phyloP scores from a whole-genome alignment of 495 filamentous ascomycete species.

The Penicillium tannophilum region DNA sequence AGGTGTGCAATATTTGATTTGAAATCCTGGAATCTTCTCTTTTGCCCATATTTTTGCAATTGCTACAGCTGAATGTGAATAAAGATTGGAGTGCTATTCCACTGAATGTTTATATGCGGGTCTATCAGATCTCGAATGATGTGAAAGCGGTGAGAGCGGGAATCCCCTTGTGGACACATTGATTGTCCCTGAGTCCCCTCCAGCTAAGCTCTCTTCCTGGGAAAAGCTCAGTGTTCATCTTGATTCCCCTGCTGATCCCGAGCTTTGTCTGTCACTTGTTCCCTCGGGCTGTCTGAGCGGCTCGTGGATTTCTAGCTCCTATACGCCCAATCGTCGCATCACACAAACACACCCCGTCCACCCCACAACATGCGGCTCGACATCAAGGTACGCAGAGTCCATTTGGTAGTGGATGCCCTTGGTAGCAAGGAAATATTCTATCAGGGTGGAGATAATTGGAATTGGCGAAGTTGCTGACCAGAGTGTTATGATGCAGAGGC shows the following conservation, averaged over 20 bases:
- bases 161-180: constrained; percentile 54
- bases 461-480: constrained; percentile 23
- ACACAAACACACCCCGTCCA: constrained; percentile 38
- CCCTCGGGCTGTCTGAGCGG: constrained; percentile 42
- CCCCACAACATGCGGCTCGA: constrained; percentile 80
- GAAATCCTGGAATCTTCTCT: too few species aligned
- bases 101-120: neutral
- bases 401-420: constrained; percentile 12
- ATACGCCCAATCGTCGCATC: constrained; percentile 44
- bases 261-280: constrained; percentile 18
- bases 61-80: neutral
- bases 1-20: too few species aligned
- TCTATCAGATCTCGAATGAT: constrained; percentile 14
- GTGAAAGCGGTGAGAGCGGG: constrained; percentile 50
- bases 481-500: constrained; percentile 55
- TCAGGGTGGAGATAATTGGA: constrained; percentile 17
- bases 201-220: constrained; percentile 23
- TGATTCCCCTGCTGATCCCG: constrained; percentile 16
- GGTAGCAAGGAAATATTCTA: constrained; percentile 18
- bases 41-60: too few species aligned
- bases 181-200: constrained; percentile 35
- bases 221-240: constrained; percentile 22
- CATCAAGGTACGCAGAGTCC: constrained; percentile 71
- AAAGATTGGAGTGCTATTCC: neutral
- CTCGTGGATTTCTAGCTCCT: constrained; percentile 41